A percentile compares a stretch with the other conserved stretches of the same genome.
Conservation (phyloP, 2,329 filamentous ascomycete species). For the Dothideomycetes sp. region DNA sequence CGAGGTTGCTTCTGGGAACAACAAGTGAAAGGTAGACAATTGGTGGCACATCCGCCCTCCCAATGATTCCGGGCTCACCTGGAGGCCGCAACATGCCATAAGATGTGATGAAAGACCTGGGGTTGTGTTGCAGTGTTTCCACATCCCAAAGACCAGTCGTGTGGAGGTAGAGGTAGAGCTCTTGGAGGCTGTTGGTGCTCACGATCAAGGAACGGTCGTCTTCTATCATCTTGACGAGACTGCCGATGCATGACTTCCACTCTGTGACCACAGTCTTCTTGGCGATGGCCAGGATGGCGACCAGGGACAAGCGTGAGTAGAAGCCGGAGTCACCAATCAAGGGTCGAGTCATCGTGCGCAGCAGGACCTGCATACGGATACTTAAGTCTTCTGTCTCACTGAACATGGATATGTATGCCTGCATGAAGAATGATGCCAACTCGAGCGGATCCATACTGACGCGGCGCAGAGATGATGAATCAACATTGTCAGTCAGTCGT, state of each 20-base stretch:
- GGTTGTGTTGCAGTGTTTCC: neutral
- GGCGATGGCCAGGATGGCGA: slow-evolving; percentile 20
- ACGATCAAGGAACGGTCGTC: slow-evolving; percentile 16
- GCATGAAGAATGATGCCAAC: slow-evolving; percentile 33
- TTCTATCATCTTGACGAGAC: slow-evolving; percentile 16
- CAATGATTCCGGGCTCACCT: slow-evolving; percentile 7
- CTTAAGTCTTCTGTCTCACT: slow-evolving; percentile 27
- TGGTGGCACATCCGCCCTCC: neutral
- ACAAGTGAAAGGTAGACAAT: slow-evolving; percentile 6
- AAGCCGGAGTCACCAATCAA: slow-evolving; percentile 9
- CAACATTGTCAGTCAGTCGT: neutral
- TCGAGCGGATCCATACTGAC: slow-evolving; percentile 30
- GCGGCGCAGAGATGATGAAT: neutral
- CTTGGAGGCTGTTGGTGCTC: slow-evolving; percentile 21
- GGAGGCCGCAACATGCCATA: neutral
- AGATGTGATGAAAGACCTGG: neutral
- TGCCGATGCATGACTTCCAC: slow-evolving; percentile 16
- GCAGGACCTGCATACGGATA: slow-evolving; percentile 8
- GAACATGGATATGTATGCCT: slow-evolving; percentile 41
- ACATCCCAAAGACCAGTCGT: slow-evolving; percentile 16
- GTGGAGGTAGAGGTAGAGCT: slow-evolving; percentile 23
- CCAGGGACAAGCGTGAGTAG: slow-evolving; percentile 23
- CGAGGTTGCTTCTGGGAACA: slow-evolving; percentile 1
- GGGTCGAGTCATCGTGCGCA: neutral
- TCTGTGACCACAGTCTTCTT: slow-evolving; percentile 18